A percentile compares a stretch with the other conserved stretches of the same genome.
phyloP scores from a whole-genome alignment of 768 basidiomycete species.

The Postia placenta region DNA sequence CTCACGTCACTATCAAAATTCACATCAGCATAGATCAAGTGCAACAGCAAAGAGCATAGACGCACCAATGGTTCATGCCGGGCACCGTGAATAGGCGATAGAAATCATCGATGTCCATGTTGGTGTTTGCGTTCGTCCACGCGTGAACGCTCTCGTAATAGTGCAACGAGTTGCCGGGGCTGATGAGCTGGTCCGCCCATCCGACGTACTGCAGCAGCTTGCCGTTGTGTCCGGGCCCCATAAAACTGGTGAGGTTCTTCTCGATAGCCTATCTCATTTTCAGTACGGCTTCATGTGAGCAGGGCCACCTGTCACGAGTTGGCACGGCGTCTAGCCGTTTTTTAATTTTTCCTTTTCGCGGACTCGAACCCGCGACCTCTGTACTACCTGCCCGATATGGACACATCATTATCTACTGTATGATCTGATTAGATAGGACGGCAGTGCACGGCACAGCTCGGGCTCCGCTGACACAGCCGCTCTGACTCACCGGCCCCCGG shows the following conservation, averaged over 20 bases:
- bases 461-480: too few relatives aligned
- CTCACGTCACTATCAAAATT: conserved; percentile 5
- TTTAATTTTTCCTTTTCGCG: too few relatives aligned
- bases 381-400: too few relatives aligned
- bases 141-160: conserved; percentile 21
- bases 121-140: conserved; percentile 15
- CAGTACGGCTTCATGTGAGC: neutral
- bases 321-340: too few relatives aligned
- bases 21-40: too few relatives aligned
- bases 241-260: conserved; percentile 18
- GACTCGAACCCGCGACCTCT: too few relatives aligned
- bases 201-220: conserved; percentile 22
- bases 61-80: conserved; percentile 28
- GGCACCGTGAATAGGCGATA: conserved; percentile 28
- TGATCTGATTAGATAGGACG: too few relatives aligned
- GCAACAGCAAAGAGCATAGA: too few relatives aligned
- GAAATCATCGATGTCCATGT: conserved; percentile 23
- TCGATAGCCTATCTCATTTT: conserved; percentile 18
- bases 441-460: too few relatives aligned
- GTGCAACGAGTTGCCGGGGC: conserved; percentile 21
- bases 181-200: conserved; percentile 25
- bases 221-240: conserved; percentile 16
- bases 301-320: too few relatives aligned
- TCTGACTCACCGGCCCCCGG: neutral
- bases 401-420: too few relatives aligned